A percentile compares a stretch with the other conserved stretches of the same genome.
phyloP scores from a whole-genome alignment of 495 filamentous ascomycete species.

The Cercophora scortea region DNA sequence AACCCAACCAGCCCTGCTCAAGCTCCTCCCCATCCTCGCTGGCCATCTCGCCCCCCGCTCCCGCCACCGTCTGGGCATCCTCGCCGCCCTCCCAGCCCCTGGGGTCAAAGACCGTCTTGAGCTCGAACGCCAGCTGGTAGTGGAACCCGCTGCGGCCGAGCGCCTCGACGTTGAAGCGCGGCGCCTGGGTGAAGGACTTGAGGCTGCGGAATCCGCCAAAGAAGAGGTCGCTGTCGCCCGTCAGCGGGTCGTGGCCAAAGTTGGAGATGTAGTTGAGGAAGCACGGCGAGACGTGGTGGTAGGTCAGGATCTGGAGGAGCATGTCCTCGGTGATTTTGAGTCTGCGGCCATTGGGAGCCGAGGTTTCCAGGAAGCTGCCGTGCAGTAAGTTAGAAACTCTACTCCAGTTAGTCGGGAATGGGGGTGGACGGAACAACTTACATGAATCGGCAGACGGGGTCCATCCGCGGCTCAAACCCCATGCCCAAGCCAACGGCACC shows the following conservation, averaged over 20 bases:
- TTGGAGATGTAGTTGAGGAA: slow-evolving; percentile 6
- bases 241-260: neutral
- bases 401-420: neutral
- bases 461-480: neutral
- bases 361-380: neutral
- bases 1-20: neutral
- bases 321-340: slow-evolving; percentile 9
- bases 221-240: neutral
- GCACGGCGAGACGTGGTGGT: slow-evolving; percentile 8
- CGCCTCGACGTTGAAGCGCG: neutral
- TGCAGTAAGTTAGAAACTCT: neutral
- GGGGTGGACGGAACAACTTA: neutral
- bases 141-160: slow-evolving; percentile 7
- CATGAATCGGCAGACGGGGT: slow-evolving; percentile 4
- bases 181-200: neutral
- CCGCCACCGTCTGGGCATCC: no score
- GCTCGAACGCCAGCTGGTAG: slow-evolving; percentile 7
- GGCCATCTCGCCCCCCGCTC: neutral
- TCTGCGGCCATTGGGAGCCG: neutral
- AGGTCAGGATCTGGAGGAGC: slow-evolving; percentile 8
- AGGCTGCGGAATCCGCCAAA: slow-evolving; percentile 6
- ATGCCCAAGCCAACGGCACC: neutral
- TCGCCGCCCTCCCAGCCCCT: no score
- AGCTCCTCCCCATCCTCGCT: neutral
- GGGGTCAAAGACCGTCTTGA: slow-evolving; percentile 3